Conservation (phyloP, 441 rosid species). For the Euphorbia corollata region DNA sequence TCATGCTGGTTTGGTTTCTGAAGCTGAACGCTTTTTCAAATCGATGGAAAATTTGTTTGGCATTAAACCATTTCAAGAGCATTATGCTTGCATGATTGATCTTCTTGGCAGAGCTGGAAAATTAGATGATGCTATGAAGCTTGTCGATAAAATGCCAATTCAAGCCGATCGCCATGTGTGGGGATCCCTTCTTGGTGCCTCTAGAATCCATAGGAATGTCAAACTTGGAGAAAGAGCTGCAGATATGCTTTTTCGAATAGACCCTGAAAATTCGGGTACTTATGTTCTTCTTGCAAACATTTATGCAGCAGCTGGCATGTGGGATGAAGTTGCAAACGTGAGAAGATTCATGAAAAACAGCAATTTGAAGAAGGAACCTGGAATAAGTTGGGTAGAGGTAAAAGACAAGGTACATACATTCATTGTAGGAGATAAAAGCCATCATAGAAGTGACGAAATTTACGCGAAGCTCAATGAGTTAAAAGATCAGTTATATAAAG, state of each 20-base stretch:
- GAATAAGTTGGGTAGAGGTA: slow-evolving; percentile 63
- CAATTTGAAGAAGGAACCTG: slow-evolving; percentile 62
- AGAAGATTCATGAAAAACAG: slow-evolving; percentile 51
- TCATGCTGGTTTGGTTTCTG: slow-evolving; percentile 58
- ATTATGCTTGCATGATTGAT: slow-evolving; percentile 71
- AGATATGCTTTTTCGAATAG: slow-evolving; percentile 46
- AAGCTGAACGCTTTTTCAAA: slow-evolving; percentile 41
- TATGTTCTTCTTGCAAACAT: slow-evolving; percentile 56
- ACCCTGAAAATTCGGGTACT: slow-evolving; percentile 62
- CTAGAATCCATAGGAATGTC: slow-evolving; percentile 57
- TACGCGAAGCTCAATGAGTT: slow-evolving; percentile 59
- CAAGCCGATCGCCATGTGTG: slow-evolving; percentile 46
- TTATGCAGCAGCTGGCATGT: slow-evolving; percentile 56
- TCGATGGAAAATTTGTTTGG: slow-evolving; percentile 45
- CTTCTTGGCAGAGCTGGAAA: slow-evolving; percentile 57
- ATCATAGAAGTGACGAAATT: slow-evolving; percentile 44
- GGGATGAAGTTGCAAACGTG: slow-evolving; percentile 46
- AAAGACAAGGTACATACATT: slow-evolving; percentile 53
- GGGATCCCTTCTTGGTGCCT: slow-evolving; percentile 71
- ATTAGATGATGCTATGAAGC: slow-evolving; percentile 48
- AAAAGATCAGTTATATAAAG: slow-evolving; percentile 36
- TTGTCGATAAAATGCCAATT: slow-evolving; percentile 49
- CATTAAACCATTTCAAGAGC: slow-evolving; percentile 49
- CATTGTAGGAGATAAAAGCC: slow-evolving; percentile 59
- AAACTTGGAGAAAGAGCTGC: slow-evolving; percentile 52